These are phyloP conservation scores for Talaromyces sp. DNA, from an alignment of 2,329 filamentous ascomycete species.

Conservation along the genomic window DNA sequence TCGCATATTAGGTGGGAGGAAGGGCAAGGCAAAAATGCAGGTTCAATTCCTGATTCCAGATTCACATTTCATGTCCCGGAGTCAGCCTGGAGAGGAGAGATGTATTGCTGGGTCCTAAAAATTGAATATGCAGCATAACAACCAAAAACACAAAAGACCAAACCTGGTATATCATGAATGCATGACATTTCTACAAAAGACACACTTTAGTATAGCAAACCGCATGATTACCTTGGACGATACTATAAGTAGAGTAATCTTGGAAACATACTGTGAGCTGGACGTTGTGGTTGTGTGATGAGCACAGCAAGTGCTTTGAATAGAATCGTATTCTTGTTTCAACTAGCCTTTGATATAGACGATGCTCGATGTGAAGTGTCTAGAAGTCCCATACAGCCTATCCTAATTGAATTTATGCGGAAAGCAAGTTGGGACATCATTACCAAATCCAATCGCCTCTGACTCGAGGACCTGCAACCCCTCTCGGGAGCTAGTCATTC, in stretches of 20 bases:
- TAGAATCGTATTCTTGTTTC: not conserved
- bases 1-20: constrained; percentile 1
- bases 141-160: no score
- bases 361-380: not conserved
- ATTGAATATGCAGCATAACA: not conserved
- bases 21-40: not conserved
- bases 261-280: no score
- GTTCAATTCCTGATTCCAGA: not conserved
- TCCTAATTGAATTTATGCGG: not conserved
- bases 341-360: not conserved
- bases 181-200: no score
- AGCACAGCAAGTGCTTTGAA: not conserved
- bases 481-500: not conserved
- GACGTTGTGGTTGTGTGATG: not conserved
- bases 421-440: not conserved
- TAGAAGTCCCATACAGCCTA: not conserved
- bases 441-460: not conserved
- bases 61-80: constrained; percentile 10
- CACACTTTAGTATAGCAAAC: no score
- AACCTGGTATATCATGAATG: no score
- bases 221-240: no score
- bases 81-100: not conserved
- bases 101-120: constrained; percentile 16
- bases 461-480: not conserved
- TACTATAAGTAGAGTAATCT: no score